Conservation (phyloP, 768 basidiomycete genomes). For the Podaxis sp. region DNA sequence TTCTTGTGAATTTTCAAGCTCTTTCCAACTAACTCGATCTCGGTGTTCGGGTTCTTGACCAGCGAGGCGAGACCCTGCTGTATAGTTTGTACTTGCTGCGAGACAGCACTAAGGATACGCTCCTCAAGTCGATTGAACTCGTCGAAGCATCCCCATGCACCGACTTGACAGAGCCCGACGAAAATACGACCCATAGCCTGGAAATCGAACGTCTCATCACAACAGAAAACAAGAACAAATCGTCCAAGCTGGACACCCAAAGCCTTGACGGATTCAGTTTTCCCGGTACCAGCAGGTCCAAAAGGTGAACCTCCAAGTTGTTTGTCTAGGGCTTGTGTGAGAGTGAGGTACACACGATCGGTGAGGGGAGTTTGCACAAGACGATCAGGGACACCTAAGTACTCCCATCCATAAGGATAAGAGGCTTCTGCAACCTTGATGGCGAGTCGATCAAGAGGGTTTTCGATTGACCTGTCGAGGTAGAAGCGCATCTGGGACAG, state of each 20-base stretch:
- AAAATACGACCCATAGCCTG: slow-evolving; percentile 99
- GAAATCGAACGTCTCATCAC: slow-evolving; percentile 99
- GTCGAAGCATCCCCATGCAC: slow-evolving; percentile 98
- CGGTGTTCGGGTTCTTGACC: slow-evolving; percentile 77
- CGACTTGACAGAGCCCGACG: slow-evolving; percentile 96
- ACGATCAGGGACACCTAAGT: slow-evolving; percentile 93
- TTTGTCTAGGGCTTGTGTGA: slow-evolving; percentile 92
- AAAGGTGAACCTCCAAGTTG: slow-evolving; percentile 98
- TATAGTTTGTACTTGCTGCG: slow-evolving; percentile 98
- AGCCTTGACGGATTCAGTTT: slow-evolving; percentile 99
- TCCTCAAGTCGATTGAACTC: slow-evolving; percentile 99
- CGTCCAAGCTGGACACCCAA: slow-evolving; percentile 96
- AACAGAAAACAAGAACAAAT: slow-evolving; percentile 99
- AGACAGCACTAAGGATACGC: slow-evolving; percentile 95
- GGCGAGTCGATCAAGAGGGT: slow-evolving; percentile 74
- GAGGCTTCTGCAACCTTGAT: slow-evolving; percentile 87
- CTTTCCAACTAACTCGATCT: slow-evolving; percentile 96
- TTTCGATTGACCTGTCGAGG: slow-evolving; percentile 63
- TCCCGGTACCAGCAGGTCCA: slow-evolving; percentile 97
- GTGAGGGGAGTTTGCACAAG: slow-evolving; percentile 98
- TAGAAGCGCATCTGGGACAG: slow-evolving; percentile 99
- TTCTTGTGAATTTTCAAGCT: slow-evolving; percentile 89
- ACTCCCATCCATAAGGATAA: slow-evolving; percentile 99
- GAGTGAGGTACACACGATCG: slow-evolving; percentile 92
- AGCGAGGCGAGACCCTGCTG: slow-evolving; percentile 90